Evolutionary conservation across 2,329 filamentous ascomycete genomes (phyloP).

Genomic region (Cercospora sojina): DNA sequence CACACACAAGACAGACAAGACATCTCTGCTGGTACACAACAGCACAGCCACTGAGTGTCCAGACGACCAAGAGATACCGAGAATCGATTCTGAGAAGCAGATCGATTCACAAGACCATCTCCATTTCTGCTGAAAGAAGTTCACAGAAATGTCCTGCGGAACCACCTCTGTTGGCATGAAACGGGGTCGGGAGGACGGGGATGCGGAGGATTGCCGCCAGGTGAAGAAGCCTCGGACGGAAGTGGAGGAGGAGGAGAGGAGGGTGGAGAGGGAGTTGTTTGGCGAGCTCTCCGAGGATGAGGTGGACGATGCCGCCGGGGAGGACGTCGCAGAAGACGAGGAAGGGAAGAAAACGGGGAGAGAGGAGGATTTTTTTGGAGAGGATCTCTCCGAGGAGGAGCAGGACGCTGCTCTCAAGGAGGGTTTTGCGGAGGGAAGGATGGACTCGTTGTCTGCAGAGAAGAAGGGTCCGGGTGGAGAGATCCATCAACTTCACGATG

Average conservation of each 20-base stretch:
- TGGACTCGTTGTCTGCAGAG: not conserved
- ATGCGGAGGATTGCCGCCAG: not conserved
- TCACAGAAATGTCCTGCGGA: not conserved
- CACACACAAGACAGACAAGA: constrained; percentile 1
- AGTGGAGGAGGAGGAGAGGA: not conserved
- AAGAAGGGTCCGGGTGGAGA: not conserved
- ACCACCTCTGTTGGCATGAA: not conserved
- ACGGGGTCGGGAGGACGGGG: not conserved
- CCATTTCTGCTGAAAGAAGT: constrained; percentile 2
- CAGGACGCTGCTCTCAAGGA: not conserved
- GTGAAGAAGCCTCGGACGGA: not conserved
- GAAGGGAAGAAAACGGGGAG: not conserved
- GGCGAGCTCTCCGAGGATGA: not conserved
- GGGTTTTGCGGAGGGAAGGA: not conserved
- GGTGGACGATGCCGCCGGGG: not conserved
- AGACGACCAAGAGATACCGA: not conserved
- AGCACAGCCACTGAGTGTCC: not conserved
- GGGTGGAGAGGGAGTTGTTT: not conserved
- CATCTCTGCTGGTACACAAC: not conserved
- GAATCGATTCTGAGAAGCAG: constrained; percentile 5
- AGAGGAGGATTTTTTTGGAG: not conserved
- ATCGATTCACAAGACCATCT: constrained; percentile 1
- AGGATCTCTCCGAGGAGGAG: not conserved
- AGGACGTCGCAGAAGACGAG: not conserved
- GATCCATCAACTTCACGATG: not conserved